Base-by-base conservation (phyloP, 1,284 basidiomycete species). In the Meira nashicola region DNA sequence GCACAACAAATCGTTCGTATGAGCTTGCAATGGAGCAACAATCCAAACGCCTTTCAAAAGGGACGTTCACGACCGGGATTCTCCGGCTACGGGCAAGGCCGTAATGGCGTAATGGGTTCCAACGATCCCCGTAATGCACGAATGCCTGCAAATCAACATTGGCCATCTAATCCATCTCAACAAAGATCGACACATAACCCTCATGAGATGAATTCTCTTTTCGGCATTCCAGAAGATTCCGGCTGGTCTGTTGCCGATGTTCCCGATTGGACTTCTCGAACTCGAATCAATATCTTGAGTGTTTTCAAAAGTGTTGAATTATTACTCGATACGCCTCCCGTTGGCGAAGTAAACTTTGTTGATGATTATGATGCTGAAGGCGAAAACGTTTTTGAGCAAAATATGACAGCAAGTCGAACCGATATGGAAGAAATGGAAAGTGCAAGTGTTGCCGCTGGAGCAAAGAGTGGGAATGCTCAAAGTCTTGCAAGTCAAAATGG, bases 1-100 rank as follows among this genome's bases (percentile, higher is more conserved):
- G 88, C 89, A 0, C 87, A 88, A 60, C 88, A 90, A 68, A 88
- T 92, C n/a, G 81, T 92, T 41, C 85, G 86, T 8, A 90, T 89
- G 89, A 92, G 87, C 58, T 59, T 71, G 47, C 71, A 70, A 52
- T 72, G 66, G 67, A 15, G 21, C 14, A 15, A 48, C 12, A 15
- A 23, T 12, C 17, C 17, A n/a, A 43, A 5, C 19, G 19, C 15
- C 3, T n/a, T n/a, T 21, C 15, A 43, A n/a, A 3, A 43, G n/a
- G 19, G 19, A 6, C n/a, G 19, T 21, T 15, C 19, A 6, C 4
- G 19, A n/a, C n/a, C 15, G 3, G 19, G 19, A 21, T 10, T 43
- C 10, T 21, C n/a, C 6, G 41, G 41, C 15, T 33, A 33, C 28
- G 41, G 41, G 3, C 41, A 43, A 43, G 41, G 41, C 10, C n/a